Conservation (phyloP, 2,329 filamentous ascomycete genomes). For the Rhinocladiella similis region DNA sequence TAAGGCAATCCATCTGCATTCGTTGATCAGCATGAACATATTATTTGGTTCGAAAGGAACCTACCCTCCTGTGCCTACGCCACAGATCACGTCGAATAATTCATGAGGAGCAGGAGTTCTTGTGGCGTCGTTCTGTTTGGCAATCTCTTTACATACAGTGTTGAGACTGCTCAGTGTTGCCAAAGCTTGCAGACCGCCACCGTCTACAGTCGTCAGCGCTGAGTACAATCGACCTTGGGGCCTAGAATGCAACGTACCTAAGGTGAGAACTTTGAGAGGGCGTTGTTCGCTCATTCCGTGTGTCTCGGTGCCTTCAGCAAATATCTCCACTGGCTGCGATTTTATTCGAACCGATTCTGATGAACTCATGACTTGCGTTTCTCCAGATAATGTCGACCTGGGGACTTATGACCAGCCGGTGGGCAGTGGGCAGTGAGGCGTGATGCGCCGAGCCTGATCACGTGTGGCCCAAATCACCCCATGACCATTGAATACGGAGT, state of each 20-base stretch:
- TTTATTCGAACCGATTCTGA: not conserved
- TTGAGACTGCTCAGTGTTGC: conserved; percentile 22
- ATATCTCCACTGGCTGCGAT: not conserved
- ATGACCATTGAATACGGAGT: too few relatives aligned
- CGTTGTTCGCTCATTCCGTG: conserved; percentile 6
- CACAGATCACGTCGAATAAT: conserved; percentile 23
- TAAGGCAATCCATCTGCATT: conserved; percentile 19
- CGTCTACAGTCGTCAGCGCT: conserved; percentile 11
- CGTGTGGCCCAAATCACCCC: not conserved
- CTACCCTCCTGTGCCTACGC: conserved; percentile 22
- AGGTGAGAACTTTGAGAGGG: conserved; percentile 22
- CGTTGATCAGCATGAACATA: not conserved
- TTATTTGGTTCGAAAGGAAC: not conserved
- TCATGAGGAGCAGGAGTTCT: conserved; percentile 18
- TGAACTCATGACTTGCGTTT: not conserved
- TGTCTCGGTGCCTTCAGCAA: not conserved
- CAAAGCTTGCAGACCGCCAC: conserved; percentile 24
- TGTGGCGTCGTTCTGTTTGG: conserved; percentile 14
- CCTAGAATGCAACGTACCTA: conserved; percentile 13
- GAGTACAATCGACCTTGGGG: not conserved
- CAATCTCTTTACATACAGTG: conserved; percentile 20
- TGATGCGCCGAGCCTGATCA: not conserved
- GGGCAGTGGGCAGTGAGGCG: not conserved
- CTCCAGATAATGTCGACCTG: not conserved
- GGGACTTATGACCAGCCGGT: not conserved